Conservation (phyloP, 805 yeast genomes). For the Blastobotrys attinorum region DNA sequence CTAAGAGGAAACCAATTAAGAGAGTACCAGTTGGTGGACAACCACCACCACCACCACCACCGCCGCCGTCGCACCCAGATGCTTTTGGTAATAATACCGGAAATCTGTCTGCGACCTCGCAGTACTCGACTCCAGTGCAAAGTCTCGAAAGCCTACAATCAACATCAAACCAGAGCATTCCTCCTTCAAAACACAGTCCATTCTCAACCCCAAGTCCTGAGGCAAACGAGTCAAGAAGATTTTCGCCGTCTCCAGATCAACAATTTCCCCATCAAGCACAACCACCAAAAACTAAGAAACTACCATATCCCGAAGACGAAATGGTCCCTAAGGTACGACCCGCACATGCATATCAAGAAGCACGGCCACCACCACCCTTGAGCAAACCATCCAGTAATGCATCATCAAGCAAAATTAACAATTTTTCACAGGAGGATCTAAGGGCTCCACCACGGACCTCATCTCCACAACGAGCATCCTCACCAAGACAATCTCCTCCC, state of each 20-base stretch:
- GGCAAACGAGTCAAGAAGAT: neutral
- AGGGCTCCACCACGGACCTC: too few species aligned
- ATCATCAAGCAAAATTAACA: too few species aligned
- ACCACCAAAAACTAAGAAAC: too few species aligned
- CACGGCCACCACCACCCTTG: too few species aligned
- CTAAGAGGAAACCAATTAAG: constrained; percentile 13
- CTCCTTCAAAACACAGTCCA: constrained; percentile 1
- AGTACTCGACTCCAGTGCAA: constrained; percentile 1
- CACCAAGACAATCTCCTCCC: too few species aligned
- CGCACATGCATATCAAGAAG: too few species aligned
- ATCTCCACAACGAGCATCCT: too few species aligned
- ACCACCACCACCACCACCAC: neutral
- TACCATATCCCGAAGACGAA: too few species aligned
- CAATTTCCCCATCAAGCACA: neutral
- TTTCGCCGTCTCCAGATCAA: neutral
- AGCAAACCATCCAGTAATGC: too few species aligned
- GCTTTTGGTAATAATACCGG: neutral
- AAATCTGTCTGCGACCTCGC: constrained; percentile 6
- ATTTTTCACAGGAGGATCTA: too few species aligned
- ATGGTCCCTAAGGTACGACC: too few species aligned
- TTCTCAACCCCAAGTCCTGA: neutral
- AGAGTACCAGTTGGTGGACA: constrained; percentile 11
- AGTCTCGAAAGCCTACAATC: neutral
- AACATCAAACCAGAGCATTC: constrained; percentile 1
- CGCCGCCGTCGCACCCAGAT: neutral